Conservation (phyloP, 2,329 filamentous ascomycete genomes). For the Microthyrium microscopicum region DNA sequence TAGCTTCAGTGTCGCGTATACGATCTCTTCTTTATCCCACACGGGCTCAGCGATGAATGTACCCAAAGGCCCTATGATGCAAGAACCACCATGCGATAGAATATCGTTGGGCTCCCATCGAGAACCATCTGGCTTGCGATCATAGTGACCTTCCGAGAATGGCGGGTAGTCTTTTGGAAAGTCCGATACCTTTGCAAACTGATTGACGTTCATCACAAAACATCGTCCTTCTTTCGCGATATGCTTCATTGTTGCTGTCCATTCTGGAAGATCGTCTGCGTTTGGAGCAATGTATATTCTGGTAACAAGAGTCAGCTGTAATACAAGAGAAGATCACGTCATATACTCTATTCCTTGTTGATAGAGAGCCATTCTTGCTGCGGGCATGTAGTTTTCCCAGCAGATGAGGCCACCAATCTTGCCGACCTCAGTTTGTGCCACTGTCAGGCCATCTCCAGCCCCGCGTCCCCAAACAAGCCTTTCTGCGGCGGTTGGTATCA, state of each 20-base stretch:
- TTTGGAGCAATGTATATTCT: slow-evolving; percentile 17
- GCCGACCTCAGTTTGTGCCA: slow-evolving; percentile 24
- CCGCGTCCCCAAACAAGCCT: slow-evolving; percentile 25
- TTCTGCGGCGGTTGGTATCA: slow-evolving; percentile 26
- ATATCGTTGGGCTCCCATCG: slow-evolving; percentile 22
- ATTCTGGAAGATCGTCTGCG: slow-evolving; percentile 16
- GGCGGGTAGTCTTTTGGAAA: slow-evolving; percentile 27
- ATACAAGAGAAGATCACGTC: too few relatives aligned
- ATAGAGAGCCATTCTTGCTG: slow-evolving; percentile 25
- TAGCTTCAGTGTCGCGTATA: slow-evolving; percentile 22
- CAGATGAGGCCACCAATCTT: slow-evolving; percentile 27
- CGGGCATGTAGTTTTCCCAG: slow-evolving; percentile 31
- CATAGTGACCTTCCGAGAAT: slow-evolving; percentile 22
- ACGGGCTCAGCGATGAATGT: slow-evolving; percentile 23
- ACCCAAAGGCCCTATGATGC: slow-evolving; percentile 25
- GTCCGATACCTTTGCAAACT: slow-evolving; percentile 22
- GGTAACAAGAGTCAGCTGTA: background rate
- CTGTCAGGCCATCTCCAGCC: slow-evolving; percentile 23
- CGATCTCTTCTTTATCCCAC: slow-evolving; percentile 24
- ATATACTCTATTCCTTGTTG: slow-evolving; percentile 26
- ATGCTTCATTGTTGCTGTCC: slow-evolving; percentile 27
- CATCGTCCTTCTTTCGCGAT: slow-evolving; percentile 30
- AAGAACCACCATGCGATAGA: slow-evolving; percentile 25
- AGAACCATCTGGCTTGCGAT: slow-evolving; percentile 22
- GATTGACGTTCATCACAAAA: slow-evolving; percentile 27